Percentiles rank a stretch among this genome's conserved stretches.
Evolutionary conservation across 306 rosid genomes (phyloP).

Genomic region (Spatholobus suberectus): DNA sequence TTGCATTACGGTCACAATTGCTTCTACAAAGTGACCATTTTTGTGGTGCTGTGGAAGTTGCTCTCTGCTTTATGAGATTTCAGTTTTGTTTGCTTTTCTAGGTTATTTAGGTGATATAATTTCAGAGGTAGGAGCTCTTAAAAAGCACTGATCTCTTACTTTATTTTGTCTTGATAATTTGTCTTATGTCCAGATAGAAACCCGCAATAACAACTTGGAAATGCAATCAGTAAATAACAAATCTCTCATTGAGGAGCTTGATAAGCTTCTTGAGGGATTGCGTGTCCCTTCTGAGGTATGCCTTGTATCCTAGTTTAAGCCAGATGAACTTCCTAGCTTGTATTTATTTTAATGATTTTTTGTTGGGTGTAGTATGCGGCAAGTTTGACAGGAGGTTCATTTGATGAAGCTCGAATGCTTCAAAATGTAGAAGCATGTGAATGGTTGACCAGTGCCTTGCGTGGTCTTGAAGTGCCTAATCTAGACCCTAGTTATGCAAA

Average conservation of each 20-base stretch:
- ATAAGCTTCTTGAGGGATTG: conserved; percentile 84
- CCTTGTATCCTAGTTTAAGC: conserved; percentile 30
- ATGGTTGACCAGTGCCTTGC: conserved; percentile 90
- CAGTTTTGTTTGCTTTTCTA: conserved; percentile 19
- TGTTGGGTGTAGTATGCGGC: conserved; percentile 75
- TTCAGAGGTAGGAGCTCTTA: conserved; percentile 3
- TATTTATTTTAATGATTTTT: conserved; percentile 45
- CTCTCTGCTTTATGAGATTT: conserved; percentile 32
- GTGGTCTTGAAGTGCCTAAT: conserved; percentile 78
- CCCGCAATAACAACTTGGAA: conserved; percentile 91
- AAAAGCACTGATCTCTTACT: conserved; percentile 16
- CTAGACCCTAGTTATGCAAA: conserved; percentile 80
- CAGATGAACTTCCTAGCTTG: conserved; percentile 28
- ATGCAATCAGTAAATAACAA: conserved; percentile 95
- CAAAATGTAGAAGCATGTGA: conserved; percentile 99
- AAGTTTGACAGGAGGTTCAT: conserved; percentile 87
- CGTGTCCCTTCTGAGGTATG: conserved; percentile 94
- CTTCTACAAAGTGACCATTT: conserved; percentile 5
- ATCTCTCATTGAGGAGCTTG: conserved; percentile 94
- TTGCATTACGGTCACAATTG: conserved; percentile 16
- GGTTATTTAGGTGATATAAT: conserved; percentile 25
- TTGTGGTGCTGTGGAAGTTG: conserved; percentile 22
- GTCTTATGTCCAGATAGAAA: conserved; percentile 83
- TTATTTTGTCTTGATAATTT: conserved; percentile 32
- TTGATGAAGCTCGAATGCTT: conserved; percentile 91